These are phyloP conservation scores for Flaveria bidentis DNA, from an alignment of 129 eudicot genomes.

Conservation along the genomic window DNA sequence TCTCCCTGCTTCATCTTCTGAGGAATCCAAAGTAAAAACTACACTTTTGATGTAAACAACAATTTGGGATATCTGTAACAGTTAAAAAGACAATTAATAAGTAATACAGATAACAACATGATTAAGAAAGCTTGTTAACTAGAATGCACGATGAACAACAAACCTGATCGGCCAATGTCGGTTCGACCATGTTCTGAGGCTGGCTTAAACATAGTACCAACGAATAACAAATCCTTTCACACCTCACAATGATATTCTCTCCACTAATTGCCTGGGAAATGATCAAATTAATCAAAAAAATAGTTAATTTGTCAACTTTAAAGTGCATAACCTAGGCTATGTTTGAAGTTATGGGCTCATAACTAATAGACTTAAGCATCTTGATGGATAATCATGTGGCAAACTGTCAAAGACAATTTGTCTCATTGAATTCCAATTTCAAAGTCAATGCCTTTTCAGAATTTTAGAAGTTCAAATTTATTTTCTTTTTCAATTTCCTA, in stretches of 20 bases:
- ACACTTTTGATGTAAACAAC: slow-evolving; percentile 28
- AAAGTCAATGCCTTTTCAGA: no score
- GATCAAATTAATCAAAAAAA: background rate
- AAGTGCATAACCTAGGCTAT: no score
- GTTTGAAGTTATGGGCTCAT: no score
- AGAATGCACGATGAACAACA: background rate
- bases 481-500: background rate
- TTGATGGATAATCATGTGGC: no score
- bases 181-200: slow-evolving; percentile 39
- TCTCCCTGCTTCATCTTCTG: slow-evolving; percentile 45
- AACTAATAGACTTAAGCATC: no score
- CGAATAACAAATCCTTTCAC: slow-evolving; percentile 35
- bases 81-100: background rate
- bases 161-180: slow-evolving; percentile 37
- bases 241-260: slow-evolving; percentile 39
- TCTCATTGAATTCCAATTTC: no score
- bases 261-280: slow-evolving; percentile 36
- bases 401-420: background rate
- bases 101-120: background rate
- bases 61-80: slow-evolving; percentile 36
- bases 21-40: slow-evolving; percentile 30
- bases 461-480: no score
- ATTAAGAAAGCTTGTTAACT: background rate
- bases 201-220: slow-evolving; percentile 34
- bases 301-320: background rate